These are phyloP conservation scores for Pecoramyces ruminantium DNA, from an alignment of 192 early-diverging fungal species.

Conservation along the genomic window DNA sequence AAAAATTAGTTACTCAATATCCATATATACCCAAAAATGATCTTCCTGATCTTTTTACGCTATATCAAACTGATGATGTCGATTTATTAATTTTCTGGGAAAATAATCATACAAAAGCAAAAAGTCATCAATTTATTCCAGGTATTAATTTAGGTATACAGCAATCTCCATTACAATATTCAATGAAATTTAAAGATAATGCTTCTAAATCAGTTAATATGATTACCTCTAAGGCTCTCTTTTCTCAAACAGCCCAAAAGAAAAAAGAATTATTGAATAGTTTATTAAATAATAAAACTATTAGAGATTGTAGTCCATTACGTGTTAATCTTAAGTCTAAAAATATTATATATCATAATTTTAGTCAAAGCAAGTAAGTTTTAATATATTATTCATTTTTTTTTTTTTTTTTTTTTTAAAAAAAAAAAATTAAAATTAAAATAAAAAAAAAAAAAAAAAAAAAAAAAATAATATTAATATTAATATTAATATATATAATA, in stretches of 20 bases:
- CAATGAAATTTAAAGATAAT: conserved; percentile 17
- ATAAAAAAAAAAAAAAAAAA: too few relatives aligned
- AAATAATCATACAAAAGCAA: conserved; percentile 21
- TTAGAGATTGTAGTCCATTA: background rate
- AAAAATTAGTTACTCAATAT: conserved; percentile 41
- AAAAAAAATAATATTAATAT: too few relatives aligned
- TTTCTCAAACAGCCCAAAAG: conserved; percentile 50
- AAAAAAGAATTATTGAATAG: conserved; percentile 38
- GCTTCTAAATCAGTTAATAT: conserved; percentile 16
- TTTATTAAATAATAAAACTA: conserved; percentile 33
- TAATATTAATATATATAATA: too few relatives aligned
- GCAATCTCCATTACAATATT: conserved; percentile 42
- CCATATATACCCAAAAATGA: conserved; percentile 38
- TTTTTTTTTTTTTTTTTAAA: conserved; percentile 17
- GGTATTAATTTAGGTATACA: conserved; percentile 78
- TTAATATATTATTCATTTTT: conserved; percentile 37
- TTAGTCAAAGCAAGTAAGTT: conserved; percentile 40
- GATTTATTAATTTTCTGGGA: conserved; percentile 78
- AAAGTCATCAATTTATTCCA: conserved; percentile 81
- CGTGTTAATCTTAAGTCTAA: background rate
- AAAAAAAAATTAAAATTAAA: too few relatives aligned
- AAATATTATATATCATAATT: background rate
- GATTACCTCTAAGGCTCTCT: conserved; percentile 33
- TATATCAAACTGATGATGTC: conserved; percentile 73
- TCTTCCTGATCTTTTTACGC: conserved; percentile 50